Conservation (phyloP, 441 rosid genomes). For the Viola pubescens region DNA sequence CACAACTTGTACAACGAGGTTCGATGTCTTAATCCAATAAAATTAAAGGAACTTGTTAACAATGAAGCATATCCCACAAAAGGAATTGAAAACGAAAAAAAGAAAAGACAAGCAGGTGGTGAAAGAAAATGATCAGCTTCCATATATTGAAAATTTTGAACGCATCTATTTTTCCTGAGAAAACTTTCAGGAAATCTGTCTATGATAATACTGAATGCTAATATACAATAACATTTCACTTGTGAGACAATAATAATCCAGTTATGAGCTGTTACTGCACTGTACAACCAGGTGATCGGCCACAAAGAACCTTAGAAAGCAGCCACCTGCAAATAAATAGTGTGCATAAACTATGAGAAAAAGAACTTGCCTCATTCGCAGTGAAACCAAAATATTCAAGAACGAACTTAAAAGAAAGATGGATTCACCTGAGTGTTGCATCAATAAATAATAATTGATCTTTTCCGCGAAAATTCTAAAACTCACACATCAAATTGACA, state of each 20-base stretch:
- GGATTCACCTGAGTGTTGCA: no score
- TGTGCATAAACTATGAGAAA: neutral
- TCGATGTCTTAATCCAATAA: no score
- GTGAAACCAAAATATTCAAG: neutral
- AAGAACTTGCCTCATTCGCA: neutral
- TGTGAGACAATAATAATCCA: constrained; percentile 12
- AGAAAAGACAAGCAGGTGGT: no score
- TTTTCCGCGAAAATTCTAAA: no score
- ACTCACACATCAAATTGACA: no score
- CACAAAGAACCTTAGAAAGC: constrained; percentile 12
- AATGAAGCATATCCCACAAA: no score
- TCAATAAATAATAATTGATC: no score
- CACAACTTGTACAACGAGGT: no score
- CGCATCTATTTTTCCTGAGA: constrained; percentile 15
- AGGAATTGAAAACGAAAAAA: no score
- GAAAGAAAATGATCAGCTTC: no score
- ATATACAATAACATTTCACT: constrained; percentile 19
- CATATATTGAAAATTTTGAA: neutral
- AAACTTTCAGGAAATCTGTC: constrained; percentile 6
- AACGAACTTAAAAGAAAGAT: no score
- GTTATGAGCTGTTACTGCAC: constrained; percentile 15
- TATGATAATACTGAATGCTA: constrained; percentile 4
- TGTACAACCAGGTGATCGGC: constrained; percentile 24
- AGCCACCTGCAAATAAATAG: constrained; percentile 22
- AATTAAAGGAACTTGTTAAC: no score